Percentiles rank a stretch among this genome's conserved stretches.
Conservation (phyloP, 2,329 filamentous ascomycete species). For the Neocucurbitaria cava region DNA sequence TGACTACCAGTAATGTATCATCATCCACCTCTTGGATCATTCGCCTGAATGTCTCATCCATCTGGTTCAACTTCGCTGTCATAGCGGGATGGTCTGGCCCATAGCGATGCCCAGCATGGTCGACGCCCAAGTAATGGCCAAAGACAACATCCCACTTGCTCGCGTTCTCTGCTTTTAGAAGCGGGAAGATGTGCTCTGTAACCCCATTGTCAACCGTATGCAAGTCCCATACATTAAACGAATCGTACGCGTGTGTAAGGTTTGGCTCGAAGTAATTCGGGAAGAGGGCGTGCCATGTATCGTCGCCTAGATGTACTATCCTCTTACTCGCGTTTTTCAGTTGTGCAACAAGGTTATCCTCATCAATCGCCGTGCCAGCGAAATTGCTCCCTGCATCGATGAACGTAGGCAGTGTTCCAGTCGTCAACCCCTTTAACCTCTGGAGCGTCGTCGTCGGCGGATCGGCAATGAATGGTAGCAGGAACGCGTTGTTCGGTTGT, state of each 20-base stretch:
- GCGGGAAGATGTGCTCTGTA: conserved; percentile 84
- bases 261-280: conserved; percentile 90
- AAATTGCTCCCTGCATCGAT: conserved; percentile 95
- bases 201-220: conserved; percentile 98
- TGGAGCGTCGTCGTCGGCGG: conserved; percentile 94
- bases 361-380: conserved; percentile 91
- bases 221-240: conserved; percentile 97
- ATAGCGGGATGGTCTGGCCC: conserved; percentile 93
- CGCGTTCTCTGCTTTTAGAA: conserved; percentile 70
- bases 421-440: conserved; percentile 90
- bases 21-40: conserved; percentile 79
- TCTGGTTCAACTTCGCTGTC: conserved; percentile 87
- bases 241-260: conserved; percentile 89
- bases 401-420: conserved; percentile 93
- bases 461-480: conserved; percentile 95
- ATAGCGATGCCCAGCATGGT: conserved; percentile 96
- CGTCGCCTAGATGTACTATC: conserved; percentile 94
- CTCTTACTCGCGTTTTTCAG: conserved; percentile 71
- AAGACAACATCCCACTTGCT: conserved; percentile 92
- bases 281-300: conserved; percentile 95
- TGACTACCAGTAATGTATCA: conserved; percentile 86
- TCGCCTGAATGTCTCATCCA: conserved; percentile 80
- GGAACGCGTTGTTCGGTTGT: conserved; percentile 81
- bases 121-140: conserved; percentile 92
- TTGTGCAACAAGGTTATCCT: conserved; percentile 79